These are phyloP conservation scores for Novymonas esmeraldas DNA, from an alignment of 208 protist genomes.

Conservation along the genomic window DNA sequence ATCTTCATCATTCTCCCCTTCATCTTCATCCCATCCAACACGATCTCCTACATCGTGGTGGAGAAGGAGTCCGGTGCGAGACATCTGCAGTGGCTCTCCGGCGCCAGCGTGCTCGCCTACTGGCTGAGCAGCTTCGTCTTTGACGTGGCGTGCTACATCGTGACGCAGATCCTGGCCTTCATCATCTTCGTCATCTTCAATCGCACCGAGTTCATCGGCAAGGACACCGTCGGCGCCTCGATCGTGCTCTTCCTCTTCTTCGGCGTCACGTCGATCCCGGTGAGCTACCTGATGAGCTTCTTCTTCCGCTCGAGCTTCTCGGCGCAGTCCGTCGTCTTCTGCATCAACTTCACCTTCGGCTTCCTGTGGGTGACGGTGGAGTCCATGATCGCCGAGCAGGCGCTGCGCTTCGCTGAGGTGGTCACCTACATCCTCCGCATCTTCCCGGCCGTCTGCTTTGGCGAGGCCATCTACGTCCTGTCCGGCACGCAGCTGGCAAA, in stretches of 20 bases:
- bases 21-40: constrained; percentile 82
- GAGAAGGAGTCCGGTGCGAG: constrained; percentile 76
- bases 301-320: constrained; percentile 75
- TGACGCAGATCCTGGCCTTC: constrained; percentile 62
- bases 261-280: constrained; percentile 66
- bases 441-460: constrained; percentile 74
- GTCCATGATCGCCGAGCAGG: constrained; percentile 55
- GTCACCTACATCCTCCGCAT: constrained; percentile 60
- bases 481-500: constrained; percentile 50
- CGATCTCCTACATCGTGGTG: constrained; percentile 75
- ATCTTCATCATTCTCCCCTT: constrained; percentile 87
- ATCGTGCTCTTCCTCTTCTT: constrained; percentile 76
- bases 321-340: constrained; percentile 78
- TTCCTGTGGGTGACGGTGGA: constrained; percentile 82
- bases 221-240: constrained; percentile 46
- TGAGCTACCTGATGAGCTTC: constrained; percentile 82
- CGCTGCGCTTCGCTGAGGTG: constrained; percentile 51
- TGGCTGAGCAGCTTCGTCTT: constrained; percentile 85
- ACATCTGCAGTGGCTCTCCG: constrained; percentile 87
- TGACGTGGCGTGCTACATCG: constrained; percentile 68
- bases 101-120: constrained; percentile 65
- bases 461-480: constrained; percentile 76
- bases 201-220: constrained; percentile 68
- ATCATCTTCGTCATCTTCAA: constrained; percentile 73
- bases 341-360: constrained; percentile 82